Evolutionary conservation across 2,329 filamentous ascomycete genomes (phyloP), one percentile per base, ranked within the genome.

Genomic region (Microsporum audouinii): DNA sequence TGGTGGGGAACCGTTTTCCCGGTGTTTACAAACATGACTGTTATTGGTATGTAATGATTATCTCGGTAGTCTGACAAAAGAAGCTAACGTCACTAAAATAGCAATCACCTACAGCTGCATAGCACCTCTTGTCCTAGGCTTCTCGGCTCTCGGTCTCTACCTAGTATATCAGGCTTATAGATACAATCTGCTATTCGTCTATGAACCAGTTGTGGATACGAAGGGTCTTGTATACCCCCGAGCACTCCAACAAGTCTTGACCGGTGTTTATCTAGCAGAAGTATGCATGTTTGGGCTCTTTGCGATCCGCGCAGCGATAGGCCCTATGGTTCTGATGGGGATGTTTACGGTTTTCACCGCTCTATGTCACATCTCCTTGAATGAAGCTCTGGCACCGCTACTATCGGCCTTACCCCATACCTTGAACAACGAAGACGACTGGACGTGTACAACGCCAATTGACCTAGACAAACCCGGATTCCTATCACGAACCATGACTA

Each of bases 181-280:
- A 39, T 96, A 96, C 79, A 95, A 96, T 70, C 78, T 96, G 59
- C 80, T 96, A 58, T 96, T 89, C 72, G 90, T 95, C 4, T 87
- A 87, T 61, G 87, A 94, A 71, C 84, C 88, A 12, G 78, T 84
- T 62, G 84, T 95, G 69, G 91, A 96, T 70, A 95, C 89, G 49
- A 90, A 94, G 68, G 91, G 92, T 1, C 81, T 95, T 1, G 88
- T 92, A 65, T 96, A 96, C 70, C 88, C 91, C 0, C 85, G 87
- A 12, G 91, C 90, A 0, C 78, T 96, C 23, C 86, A 94, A 71
- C 91, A 96, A 64, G 82, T 95, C 39, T 82, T 95, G 43, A 86
- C 86, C 0, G 91, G 92, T 10, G 75, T 96, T 23, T 96, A 97
- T 71, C 80, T 96, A 29, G 86, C 88, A 0, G 84, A 95, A 67